Evolutionary conservation across 2,329 filamentous ascomycete species (phyloP).

Genomic region (Beauveria asiatica): DNA sequence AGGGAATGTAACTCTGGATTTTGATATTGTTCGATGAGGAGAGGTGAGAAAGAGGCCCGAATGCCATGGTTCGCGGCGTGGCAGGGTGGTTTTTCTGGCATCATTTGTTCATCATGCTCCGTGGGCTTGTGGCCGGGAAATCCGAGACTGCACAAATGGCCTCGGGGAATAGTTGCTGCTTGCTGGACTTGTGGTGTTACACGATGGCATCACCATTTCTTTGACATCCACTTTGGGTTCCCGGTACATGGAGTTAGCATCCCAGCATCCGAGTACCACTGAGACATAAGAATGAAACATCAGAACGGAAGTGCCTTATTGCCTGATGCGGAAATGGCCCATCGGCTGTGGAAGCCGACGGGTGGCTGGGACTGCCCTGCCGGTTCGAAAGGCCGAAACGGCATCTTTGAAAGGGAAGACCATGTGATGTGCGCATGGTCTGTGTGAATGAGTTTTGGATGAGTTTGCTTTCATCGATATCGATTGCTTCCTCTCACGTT

Average conservation of each 20-base stretch:
- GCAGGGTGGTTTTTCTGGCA: neutral
- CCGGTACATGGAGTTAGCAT: no score
- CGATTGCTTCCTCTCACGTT: no score
- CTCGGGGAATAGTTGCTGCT: neutral
- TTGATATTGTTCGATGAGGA: no score
- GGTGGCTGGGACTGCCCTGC: neutral
- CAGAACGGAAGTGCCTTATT: neutral
- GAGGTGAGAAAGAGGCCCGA: neutral
- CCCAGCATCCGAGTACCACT: no score
- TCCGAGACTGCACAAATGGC: neutral
- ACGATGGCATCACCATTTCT: no score
- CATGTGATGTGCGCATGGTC: no score
- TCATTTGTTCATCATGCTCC: neutral
- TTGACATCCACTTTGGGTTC: no score
- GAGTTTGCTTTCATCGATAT: no score
- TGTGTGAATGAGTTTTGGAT: no score
- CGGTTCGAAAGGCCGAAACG: neutral
- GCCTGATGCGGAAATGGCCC: neutral
- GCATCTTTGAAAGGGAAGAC: neutral
- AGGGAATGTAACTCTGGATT: neutral
- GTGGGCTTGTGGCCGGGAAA: neutral
- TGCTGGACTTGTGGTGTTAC: neutral
- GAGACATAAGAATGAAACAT: no score
- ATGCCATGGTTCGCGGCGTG: neutral
- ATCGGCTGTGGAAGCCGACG: neutral